Evolutionary conservation across 768 basidiomycete genomes (phyloP).

Genomic region (Podaxis pistillaris): DNA sequence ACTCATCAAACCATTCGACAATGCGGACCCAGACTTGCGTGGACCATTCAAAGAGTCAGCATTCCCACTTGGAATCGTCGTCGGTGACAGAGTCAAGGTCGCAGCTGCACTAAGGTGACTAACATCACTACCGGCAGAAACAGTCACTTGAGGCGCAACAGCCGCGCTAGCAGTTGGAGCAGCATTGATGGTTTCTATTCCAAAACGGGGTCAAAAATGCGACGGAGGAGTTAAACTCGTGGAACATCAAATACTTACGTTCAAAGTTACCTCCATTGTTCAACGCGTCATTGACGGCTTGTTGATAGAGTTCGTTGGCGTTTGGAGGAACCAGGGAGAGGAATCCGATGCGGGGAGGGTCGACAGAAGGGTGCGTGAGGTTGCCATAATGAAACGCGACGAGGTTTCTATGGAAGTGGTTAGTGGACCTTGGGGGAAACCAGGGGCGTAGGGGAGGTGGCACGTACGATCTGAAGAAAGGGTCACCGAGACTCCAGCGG

Average conservation of each 20-base stretch:
- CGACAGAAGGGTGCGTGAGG: constrained; percentile 60
- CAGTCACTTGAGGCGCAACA: constrained; percentile 13
- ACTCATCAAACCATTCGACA: not conserved
- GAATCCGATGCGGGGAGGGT: constrained; percentile 68
- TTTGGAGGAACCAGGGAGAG: constrained; percentile 60
- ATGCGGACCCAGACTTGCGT: not conserved
- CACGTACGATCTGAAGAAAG: constrained; percentile 70
- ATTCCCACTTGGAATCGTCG: not conserved
- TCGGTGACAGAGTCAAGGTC: not conserved
- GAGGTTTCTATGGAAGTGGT: constrained; percentile 40
- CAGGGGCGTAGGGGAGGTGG: not conserved
- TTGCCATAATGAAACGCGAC: constrained; percentile 74
- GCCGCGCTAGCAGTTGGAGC: constrained; percentile 36
- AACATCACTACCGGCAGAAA: constrained; percentile 6
- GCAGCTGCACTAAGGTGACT: not conserved
- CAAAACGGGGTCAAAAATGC: not conserved
- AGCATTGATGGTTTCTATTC: constrained; percentile 30
- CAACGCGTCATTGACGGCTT: constrained; percentile 35
- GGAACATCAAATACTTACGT: constrained; percentile 22
- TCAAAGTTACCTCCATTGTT: constrained; percentile 38
- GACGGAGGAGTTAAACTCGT: not conserved
- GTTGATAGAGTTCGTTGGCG: constrained; percentile 36
- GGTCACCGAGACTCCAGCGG: constrained; percentile 72
- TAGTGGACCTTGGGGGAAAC: not conserved
- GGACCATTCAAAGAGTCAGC: not conserved